phyloP scores from a whole-genome alignment of 1,284 basidiomycete species.

The Meripilus lineatus region DNA sequence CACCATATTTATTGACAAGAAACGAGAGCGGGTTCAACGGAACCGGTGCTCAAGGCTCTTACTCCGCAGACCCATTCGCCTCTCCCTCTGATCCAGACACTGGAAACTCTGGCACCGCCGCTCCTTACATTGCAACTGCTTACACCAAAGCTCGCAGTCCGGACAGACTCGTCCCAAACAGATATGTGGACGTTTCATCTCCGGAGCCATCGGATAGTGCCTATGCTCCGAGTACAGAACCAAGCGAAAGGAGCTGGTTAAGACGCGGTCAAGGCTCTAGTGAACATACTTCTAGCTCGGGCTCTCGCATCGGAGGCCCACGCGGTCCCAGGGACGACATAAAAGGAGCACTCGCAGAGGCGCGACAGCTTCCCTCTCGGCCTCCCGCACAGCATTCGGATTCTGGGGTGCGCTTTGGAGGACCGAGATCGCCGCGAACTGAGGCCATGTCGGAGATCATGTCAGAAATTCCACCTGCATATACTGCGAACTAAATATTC shows the following conservation, averaged over 20 bases:
- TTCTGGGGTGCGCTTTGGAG: constrained; percentile 13
- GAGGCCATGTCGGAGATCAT: not conserved
- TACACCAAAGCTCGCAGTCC: too few species aligned
- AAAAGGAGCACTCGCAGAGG: not conserved
- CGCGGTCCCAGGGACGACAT: not conserved
- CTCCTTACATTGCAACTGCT: too few species aligned
- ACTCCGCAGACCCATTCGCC: too few species aligned
- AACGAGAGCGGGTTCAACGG: too few species aligned
- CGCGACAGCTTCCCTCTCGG: not conserved
- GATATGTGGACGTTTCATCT: too few species aligned
- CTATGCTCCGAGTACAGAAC: not conserved
- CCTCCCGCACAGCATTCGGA: constrained; percentile 13
- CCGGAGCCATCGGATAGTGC: not conserved
- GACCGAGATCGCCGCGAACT: constrained; percentile 7
- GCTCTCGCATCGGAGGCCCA: not conserved
- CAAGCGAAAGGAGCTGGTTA: not conserved
- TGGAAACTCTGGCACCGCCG: too few species aligned
- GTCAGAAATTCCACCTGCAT: constrained; percentile 10
- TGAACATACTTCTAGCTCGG: not conserved
- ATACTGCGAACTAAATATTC: constrained; percentile 7
- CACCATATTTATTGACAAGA: too few species aligned
- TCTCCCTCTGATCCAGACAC: too few species aligned
- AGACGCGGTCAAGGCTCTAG: not conserved
- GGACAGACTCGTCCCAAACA: too few species aligned
- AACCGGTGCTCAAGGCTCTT: too few species aligned